These are phyloP conservation scores for Orbilia oligospora DNA, from an alignment of 2,329 filamentous ascomycete genomes.

Conservation along the genomic window DNA sequence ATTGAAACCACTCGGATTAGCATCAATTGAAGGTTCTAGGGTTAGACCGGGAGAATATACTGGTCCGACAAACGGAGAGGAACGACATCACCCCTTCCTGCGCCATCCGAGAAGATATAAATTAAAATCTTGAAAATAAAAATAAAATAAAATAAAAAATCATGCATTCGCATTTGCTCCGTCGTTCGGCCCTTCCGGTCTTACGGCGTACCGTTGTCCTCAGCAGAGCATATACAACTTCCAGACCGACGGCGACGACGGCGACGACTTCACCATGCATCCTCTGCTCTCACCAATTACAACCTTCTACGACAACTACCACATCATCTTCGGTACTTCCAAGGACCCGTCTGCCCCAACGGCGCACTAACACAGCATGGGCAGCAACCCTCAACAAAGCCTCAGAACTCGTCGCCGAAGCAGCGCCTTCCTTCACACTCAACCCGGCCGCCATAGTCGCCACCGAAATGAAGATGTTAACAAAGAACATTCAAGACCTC, in stretches of 20 bases:
- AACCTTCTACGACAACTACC: background rate
- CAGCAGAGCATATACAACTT: slow-evolving; percentile 43
- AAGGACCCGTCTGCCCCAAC: slow-evolving; percentile 30
- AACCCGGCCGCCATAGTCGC: slow-evolving; percentile 58
- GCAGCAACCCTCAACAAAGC: slow-evolving; percentile 56
- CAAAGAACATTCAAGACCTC: slow-evolving; percentile 92
- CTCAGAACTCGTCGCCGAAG: slow-evolving; percentile 56
- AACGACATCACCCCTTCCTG: background rate
- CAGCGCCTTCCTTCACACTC: slow-evolving; percentile 57
- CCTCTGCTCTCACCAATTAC: slow-evolving; percentile 48
- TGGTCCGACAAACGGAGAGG: background rate
- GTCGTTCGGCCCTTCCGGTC: slow-evolving; percentile 42
- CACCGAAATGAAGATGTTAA: slow-evolving; percentile 82
- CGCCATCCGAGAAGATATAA: background rate
- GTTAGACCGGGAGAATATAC: slow-evolving; percentile 13
- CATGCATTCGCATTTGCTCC: slow-evolving; percentile 36
- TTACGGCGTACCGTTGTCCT: slow-evolving; percentile 34
- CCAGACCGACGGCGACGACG: too few relatives aligned
- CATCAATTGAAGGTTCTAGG: background rate
- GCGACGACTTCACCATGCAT: slow-evolving; percentile 38
- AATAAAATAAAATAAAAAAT: background rate
- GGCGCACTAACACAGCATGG: slow-evolving; percentile 45
- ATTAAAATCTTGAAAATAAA: too few relatives aligned
- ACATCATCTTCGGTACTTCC: background rate
- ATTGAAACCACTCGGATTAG: background rate